Percentiles rank a stretch among this genome's conserved stretches.
phyloP scores from a whole-genome alignment of 208 protist genomes.

The Acanthamoeba royreba region DNA sequence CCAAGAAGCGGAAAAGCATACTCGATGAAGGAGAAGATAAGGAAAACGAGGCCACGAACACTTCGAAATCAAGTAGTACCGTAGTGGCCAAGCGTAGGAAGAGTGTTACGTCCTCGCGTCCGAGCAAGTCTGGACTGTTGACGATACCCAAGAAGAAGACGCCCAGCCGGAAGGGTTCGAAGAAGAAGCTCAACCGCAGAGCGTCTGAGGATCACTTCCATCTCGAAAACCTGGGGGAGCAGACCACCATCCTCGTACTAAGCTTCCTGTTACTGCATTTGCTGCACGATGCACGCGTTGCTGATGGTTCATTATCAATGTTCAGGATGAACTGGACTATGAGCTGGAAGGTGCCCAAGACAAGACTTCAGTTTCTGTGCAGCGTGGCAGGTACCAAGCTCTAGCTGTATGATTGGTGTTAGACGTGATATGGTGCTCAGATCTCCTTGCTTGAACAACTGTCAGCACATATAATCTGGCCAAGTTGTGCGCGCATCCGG shows the following conservation, averaged over 20 bases:
- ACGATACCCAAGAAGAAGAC: not conserved
- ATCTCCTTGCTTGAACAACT: too few relatives aligned
- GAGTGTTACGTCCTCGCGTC: too few relatives aligned
- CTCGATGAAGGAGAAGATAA: too few relatives aligned
- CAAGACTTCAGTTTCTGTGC: not conserved
- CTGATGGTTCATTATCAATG: not conserved
- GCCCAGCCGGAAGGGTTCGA: too few relatives aligned
- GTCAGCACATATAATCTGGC: not conserved
- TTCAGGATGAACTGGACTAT: not conserved
- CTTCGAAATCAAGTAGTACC: too few relatives aligned
- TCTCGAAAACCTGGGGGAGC: not conserved
- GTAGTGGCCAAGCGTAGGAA: too few relatives aligned
- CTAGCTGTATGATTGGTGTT: too few relatives aligned
- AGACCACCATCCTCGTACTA: not conserved
- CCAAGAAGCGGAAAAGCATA: too few relatives aligned
- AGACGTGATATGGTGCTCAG: too few relatives aligned
- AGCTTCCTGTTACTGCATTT: not conserved
- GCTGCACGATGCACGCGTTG: not conserved
- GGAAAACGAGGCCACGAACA: too few relatives aligned
- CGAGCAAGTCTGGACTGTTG: too few relatives aligned
- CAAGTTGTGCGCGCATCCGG: not conserved
- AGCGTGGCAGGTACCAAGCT: not conserved
- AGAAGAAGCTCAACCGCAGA: not conserved
- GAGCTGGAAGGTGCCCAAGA: not conserved
- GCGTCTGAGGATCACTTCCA: not conserved